Percentiles rank a stretch among this genome's conserved stretches.
Conservation (phyloP, 202 grass and related monocot species). For the Tripidium arundinaceum region DNA sequence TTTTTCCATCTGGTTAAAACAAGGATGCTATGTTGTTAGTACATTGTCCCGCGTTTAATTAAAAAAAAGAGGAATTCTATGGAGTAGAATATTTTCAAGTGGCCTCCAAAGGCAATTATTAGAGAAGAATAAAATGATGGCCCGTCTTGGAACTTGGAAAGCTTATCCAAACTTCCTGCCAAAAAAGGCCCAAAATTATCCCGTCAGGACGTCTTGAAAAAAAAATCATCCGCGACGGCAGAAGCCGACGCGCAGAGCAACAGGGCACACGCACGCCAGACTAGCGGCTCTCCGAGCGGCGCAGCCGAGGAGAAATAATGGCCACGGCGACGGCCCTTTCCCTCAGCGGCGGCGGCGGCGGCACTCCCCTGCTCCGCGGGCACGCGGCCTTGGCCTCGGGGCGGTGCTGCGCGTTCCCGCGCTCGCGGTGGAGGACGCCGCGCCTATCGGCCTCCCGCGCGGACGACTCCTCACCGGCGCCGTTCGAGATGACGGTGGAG, state of each 20-base stretch:
- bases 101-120: neutral
- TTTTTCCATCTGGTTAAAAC: no score
- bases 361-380: constrained; percentile 26
- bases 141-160: neutral
- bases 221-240: constrained; percentile 19
- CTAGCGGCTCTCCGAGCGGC: neutral
- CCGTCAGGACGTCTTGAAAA: neutral
- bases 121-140: neutral
- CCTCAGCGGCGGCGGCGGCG: constrained; percentile 11
- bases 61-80: neutral
- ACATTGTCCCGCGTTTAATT: neutral
- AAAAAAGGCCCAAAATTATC: neutral
- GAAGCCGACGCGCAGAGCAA: constrained; percentile 21
- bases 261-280: neutral
- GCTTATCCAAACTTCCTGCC: neutral
- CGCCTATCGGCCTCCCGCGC: constrained; percentile 49
- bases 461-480: constrained; percentile 61
- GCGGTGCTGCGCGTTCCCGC: constrained; percentile 25
- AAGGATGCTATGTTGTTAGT: no score
- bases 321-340: constrained; percentile 66
- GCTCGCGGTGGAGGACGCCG: constrained; percentile 22
- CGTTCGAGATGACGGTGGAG: constrained; percentile 15
- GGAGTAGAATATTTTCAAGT: neutral
- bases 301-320: constrained; percentile 21
- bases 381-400: neutral